phyloP scores from a whole-genome alignment of 2,329 filamentous ascomycete species.

The Nemania serpens region DNA sequence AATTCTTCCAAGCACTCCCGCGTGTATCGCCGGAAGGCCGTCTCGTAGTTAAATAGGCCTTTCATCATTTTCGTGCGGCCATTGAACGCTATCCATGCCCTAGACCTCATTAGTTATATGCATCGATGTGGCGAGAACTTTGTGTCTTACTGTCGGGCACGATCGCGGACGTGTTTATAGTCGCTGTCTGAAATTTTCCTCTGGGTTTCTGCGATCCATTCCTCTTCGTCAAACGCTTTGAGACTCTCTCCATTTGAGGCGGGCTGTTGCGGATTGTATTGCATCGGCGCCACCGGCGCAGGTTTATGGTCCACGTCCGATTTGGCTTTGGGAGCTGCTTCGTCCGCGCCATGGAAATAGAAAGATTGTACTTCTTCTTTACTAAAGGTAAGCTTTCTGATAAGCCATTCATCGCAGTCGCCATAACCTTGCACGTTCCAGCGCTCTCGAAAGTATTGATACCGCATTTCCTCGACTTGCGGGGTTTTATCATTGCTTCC shows the following conservation, averaged over 20 bases:
- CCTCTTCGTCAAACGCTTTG: conserved; percentile 10
- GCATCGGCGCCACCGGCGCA: background rate
- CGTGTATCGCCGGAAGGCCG: conserved; percentile 60
- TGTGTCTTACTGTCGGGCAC: conserved; percentile 32
- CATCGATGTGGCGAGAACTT: background rate
- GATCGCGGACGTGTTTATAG: conserved; percentile 27
- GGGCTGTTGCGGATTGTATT: conserved; percentile 7
- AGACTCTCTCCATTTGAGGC: conserved; percentile 22
- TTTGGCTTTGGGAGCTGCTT: conserved; percentile 10
- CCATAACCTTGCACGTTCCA: conserved; percentile 41
- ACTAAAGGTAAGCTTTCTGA: conserved; percentile 64
- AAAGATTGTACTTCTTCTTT: conserved; percentile 58
- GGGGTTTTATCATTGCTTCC: conserved; percentile 19
- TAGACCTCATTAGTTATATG: conserved; percentile 35
- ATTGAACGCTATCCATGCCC: conserved; percentile 66
- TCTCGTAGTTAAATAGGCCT: conserved; percentile 62
- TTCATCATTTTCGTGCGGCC: conserved; percentile 65
- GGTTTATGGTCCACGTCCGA: conserved; percentile 7
- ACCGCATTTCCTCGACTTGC: conserved; percentile 35
- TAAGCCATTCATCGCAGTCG: conserved; percentile 56
- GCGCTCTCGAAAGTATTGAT: conserved; percentile 34
- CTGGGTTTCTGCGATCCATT: conserved; percentile 10
- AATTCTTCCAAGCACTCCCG: conserved; percentile 58
- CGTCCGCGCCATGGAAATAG: conserved; percentile 18
- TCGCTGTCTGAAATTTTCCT: conserved; percentile 23